A percentile compares a stretch with the other conserved stretches of the same genome.
These are phyloP conservation scores for Thielaviopsis cerberus DNA, from an alignment of 2,329 filamentous ascomycete genomes.

Conservation along the genomic window DNA sequence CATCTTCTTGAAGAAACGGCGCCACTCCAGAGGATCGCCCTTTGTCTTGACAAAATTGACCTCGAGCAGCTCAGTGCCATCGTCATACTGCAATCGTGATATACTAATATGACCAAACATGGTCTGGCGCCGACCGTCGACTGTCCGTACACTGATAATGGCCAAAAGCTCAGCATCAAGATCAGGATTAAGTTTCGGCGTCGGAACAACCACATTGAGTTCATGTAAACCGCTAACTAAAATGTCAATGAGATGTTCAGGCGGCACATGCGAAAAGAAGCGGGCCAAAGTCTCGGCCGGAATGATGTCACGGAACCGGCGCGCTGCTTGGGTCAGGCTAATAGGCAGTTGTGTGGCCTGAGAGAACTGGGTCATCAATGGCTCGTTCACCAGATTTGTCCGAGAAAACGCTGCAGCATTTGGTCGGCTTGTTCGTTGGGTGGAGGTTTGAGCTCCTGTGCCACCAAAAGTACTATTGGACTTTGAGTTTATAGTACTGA, in stretches of 20 bases:
- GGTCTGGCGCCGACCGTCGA: slow-evolving; percentile 52
- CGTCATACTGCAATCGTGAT: slow-evolving; percentile 41
- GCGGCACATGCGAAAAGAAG: slow-evolving; percentile 71
- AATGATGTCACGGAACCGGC: slow-evolving; percentile 76
- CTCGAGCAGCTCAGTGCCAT: slow-evolving; percentile 49
- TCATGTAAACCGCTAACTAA: slow-evolving; percentile 66
- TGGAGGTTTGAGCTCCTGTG: not conserved
- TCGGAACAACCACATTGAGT: slow-evolving; percentile 58
- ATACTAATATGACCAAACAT: slow-evolving; percentile 60
- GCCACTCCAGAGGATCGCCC: slow-evolving; percentile 91
- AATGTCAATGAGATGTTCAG: slow-evolving; percentile 58
- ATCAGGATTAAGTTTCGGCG: slow-evolving; percentile 23
- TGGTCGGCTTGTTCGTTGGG: not conserved
- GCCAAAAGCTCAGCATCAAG: slow-evolving; percentile 21
- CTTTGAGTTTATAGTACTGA: slow-evolving; percentile 17
- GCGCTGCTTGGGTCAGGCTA: slow-evolving; percentile 73
- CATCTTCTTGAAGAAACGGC: slow-evolving; percentile 92
- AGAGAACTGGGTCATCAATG: slow-evolving; percentile 72
- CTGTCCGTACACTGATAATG: slow-evolving; percentile 54
- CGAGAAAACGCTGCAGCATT: slow-evolving; percentile 22
- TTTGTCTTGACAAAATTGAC: slow-evolving; percentile 87
- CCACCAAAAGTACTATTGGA: slow-evolving; percentile 14
- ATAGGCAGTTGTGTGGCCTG: slow-evolving; percentile 59
- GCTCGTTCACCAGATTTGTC: slow-evolving; percentile 64
- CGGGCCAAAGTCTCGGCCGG: slow-evolving; percentile 73